Evolutionary conservation across 1,139 yeast genomes (phyloP).

Genomic region (Kurtzmaniella natalensis): DNA sequence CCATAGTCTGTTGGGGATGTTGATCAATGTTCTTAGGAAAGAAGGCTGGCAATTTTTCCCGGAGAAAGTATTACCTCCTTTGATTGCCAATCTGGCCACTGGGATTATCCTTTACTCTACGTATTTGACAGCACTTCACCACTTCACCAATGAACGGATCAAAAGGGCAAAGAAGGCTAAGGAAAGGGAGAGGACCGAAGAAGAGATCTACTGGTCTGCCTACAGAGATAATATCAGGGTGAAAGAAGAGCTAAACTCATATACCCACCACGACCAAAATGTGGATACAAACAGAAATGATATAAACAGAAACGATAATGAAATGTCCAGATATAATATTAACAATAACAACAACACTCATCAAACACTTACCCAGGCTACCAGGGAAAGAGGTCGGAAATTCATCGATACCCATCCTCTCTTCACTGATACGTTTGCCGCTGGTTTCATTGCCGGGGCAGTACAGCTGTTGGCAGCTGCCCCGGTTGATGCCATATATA

Average conservation of each 20-base stretch:
- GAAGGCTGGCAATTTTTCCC: slow-evolving; percentile 91
- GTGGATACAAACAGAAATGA: too few species aligned
- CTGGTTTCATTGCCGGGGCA: slow-evolving; percentile 84
- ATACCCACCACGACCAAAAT: too few species aligned
- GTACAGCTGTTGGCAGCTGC: slow-evolving; percentile 90
- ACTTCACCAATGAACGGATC: slow-evolving; percentile 10
- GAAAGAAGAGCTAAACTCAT: too few species aligned
- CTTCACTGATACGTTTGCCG: slow-evolving; percentile 59
- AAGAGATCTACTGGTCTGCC: slow-evolving; percentile 1
- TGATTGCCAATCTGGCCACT: slow-evolving; percentile 80
- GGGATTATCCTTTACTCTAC: slow-evolving; percentile 84
- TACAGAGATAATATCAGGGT: slow-evolving; percentile 1
- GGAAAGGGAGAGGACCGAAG: not conserved
- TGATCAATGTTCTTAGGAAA: slow-evolving; percentile 62
- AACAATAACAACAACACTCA: not conserved
- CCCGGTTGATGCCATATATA: slow-evolving; percentile 86
- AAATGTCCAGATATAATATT: not conserved
- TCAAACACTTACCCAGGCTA: not conserved
- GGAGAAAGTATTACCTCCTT: slow-evolving; percentile 78
- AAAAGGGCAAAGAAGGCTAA: not conserved
- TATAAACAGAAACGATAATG: not conserved
- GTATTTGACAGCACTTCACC: slow-evolving; percentile 54
- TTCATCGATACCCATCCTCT: slow-evolving; percentile 15
- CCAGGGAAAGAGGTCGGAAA: not conserved
- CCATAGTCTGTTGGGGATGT: slow-evolving; percentile 73